A percentile compares a stretch with the other conserved stretches of the same genome.
Conservation (phyloP, 805 yeast species). For the Priceomyces haplophilus region DNA sequence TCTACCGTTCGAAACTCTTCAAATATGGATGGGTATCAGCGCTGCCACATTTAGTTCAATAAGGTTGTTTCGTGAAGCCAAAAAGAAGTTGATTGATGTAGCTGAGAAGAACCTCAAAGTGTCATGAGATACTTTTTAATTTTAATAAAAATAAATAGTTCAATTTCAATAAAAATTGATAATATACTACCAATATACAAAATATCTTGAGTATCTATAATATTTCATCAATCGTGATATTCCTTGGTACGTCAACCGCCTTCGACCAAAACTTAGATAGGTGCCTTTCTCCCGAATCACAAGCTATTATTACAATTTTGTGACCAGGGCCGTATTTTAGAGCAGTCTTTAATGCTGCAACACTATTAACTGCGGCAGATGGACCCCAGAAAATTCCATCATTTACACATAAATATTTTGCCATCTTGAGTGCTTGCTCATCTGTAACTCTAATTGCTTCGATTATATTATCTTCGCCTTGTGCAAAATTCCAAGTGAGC, state of each 20-base stretch:
- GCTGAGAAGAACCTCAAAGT: neutral
- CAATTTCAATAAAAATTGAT: neutral
- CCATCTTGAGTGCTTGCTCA: conserved; percentile 82
- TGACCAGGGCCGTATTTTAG: conserved; percentile 53
- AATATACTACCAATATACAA: conserved; percentile 1
- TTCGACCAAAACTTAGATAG: conserved; percentile 87
- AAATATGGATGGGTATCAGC: conserved; percentile 45
- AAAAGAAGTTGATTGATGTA: conserved; percentile 21
- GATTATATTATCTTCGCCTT: conserved; percentile 69
- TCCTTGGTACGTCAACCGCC: conserved; percentile 43
- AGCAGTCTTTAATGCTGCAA: conserved; percentile 68
- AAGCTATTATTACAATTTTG: conserved; percentile 76
- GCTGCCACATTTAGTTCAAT: conserved; percentile 37
- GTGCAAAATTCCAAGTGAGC: conserved; percentile 73
- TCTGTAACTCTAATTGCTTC: conserved; percentile 80
- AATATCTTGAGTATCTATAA: too few relatives aligned
- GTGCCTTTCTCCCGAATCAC: conserved; percentile 91
- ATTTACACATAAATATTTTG: conserved; percentile 69
- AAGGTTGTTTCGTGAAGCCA: conserved; percentile 39
- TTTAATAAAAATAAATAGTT: neutral
- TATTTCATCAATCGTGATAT: conserved; percentile 36
- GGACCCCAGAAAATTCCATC: conserved; percentile 94
- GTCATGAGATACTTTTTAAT: neutral
- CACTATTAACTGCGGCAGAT: conserved; percentile 91
- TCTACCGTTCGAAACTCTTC: conserved; percentile 38